Percentiles rank a stretch among this genome's conserved stretches.
Conservation (phyloP, 2,329 filamentous ascomycete species). For the Alternaria angustiovoidea region DNA sequence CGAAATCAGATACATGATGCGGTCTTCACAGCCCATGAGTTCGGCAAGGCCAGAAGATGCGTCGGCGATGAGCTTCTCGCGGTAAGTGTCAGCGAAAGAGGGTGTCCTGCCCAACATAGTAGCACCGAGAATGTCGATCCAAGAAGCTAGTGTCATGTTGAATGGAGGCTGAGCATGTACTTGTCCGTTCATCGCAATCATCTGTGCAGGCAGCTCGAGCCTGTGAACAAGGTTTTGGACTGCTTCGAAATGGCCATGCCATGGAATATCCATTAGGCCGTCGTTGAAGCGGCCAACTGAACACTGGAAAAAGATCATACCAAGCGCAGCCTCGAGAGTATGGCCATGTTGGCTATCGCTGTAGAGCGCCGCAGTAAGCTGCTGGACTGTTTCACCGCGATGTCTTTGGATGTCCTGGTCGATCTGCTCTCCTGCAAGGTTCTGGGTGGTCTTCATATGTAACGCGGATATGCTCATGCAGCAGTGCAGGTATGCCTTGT, state of each 20-base stretch:
- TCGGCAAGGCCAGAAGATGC: conserved; percentile 79
- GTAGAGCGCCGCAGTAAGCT: conserved; percentile 82
- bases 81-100: conserved; percentile 91
- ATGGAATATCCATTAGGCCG: conserved; percentile 86
- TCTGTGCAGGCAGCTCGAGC: conserved; percentile 76
- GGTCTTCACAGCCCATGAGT: conserved; percentile 97
- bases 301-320: conserved; percentile 96
- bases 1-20: conserved; percentile 96
- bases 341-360: conserved; percentile 83
- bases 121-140: conserved; percentile 96
- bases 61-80: conserved; percentile 81
- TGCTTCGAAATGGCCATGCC: conserved; percentile 96
- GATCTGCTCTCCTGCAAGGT: conserved; percentile 73
- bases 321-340: conserved; percentile 90
- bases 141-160: conserved; percentile 92
- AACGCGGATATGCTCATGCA: conserved; percentile 92
- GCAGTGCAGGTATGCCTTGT: conserved; percentile 94
- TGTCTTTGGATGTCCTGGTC: conserved; percentile 93
- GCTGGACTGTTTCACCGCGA: conserved; percentile 84
- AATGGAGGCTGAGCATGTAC: conserved; percentile 76
- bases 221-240: conserved; percentile 85
- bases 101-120: conserved; percentile 90
- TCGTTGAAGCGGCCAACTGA: conserved; percentile 88
- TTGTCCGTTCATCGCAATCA: conserved; percentile 66
- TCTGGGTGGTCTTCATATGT: conserved; percentile 83